These are phyloP conservation scores for Aspergillus hortae DNA, from an alignment of 2,329 filamentous ascomycete species.

Conservation along the genomic window DNA sequence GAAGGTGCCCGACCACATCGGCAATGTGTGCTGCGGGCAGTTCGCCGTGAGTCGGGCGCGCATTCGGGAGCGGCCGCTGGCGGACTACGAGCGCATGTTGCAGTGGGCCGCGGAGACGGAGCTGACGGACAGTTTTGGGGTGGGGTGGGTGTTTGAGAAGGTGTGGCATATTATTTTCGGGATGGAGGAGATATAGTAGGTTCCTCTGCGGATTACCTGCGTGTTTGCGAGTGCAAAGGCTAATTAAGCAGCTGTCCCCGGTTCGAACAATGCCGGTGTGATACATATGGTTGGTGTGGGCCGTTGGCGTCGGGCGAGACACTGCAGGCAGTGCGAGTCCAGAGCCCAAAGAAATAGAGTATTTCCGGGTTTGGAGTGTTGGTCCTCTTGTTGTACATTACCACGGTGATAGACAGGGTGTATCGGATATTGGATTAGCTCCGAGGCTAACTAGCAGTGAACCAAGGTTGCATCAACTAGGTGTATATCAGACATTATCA, in stretches of 20 bases:
- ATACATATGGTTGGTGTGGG: conserved; percentile 29
- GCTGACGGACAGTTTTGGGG: conserved; percentile 26
- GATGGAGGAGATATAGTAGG: conserved; percentile 24
- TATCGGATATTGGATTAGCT: too few relatives aligned
- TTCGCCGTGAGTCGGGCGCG: conserved; percentile 32
- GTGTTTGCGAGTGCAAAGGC: neutral
- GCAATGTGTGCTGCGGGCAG: conserved; percentile 33
- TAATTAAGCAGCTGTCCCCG: conserved; percentile 21
- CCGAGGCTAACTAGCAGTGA: too few relatives aligned
- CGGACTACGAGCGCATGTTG: conserved; percentile 32
- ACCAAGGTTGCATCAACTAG: too few relatives aligned
- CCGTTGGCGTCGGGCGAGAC: conserved; percentile 25
- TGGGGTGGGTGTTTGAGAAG: conserved; percentile 31
- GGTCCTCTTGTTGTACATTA: too few relatives aligned
- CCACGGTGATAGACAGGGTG: too few relatives aligned
- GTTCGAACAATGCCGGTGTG: conserved; percentile 28
- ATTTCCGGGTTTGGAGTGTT: too few relatives aligned
- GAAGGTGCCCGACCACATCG: conserved; percentile 24
- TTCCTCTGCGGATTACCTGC: neutral
- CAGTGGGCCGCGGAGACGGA: conserved; percentile 29
- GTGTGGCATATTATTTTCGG: conserved; percentile 34
- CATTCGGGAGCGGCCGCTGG: conserved; percentile 23
- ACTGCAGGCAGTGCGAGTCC: conserved; percentile 21
- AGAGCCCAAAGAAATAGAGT: neutral
- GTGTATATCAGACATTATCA: too few relatives aligned